Evolutionary conservation across 805 yeast genomes (phyloP), one percentile per base, ranked within the genome.

Genomic region (baker's yeast (Saccharomyces cerevisiae)): DNA sequence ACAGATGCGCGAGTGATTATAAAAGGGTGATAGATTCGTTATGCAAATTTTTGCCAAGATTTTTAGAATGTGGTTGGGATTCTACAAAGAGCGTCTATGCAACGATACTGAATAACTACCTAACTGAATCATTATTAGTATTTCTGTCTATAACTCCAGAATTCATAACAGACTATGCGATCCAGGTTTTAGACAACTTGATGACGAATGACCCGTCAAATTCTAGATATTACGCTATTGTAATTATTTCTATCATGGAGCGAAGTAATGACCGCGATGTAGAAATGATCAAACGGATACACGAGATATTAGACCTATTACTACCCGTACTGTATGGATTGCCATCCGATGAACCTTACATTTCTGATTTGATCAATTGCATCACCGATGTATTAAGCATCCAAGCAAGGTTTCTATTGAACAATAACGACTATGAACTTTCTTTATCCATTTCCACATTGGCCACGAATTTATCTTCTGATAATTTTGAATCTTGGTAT

Each of bases 51-150:
- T 62, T 84, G 21, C 79, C 79, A 1, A 73, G 72, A 48, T 85
- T 84, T 2, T 63, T 68, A 41, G 60, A 75, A 27, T 63, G 77
- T 10, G 87, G 86, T 0, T 73, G 74, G 60, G 71, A 69, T 55
- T 53, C 65, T 2, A 61, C 71, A 4, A 61, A 55, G 29, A 59
- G 60, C 47, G 53, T 66, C 56, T 71, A 62, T 60, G 75, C 59
- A 55, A 76, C 60, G 41, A 68, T 54, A 54, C 62, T 73, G 53
- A 73, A 82, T 55, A 84, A 84, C 68, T 68, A 74, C 53, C 65
- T 84, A n/a, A 74, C 81, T 6, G 82, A 81, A 60, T 69, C 85
- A 0, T 59, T 84, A 21, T 30, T 70, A 50, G 43, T 48, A 21
- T 62, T 62, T 17, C 49, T 68, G 21, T 58, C 65, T 4, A 50